Evolutionary conservation across 176 grass and related monocot species (phyloP).

Genomic region (Urochloa ruziziensis): DNA sequence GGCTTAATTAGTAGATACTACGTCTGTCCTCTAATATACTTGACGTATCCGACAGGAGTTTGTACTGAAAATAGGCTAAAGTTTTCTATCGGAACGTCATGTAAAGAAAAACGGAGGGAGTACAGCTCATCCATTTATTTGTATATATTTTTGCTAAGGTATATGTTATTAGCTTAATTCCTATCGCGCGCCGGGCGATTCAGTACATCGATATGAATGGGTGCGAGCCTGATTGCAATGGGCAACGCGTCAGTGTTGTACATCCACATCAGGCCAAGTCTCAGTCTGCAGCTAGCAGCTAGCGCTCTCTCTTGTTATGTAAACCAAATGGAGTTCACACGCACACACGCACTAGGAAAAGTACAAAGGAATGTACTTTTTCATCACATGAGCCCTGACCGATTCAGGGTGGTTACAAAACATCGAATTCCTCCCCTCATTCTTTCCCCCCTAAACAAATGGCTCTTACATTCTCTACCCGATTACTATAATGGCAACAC

Average conservation of each 20-base stretch:
- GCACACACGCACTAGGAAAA: not conserved
- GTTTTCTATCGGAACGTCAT: too few relatives aligned
- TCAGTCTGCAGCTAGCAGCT: not conserved
- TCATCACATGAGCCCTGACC: conserved; percentile 43
- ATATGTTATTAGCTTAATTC: too few relatives aligned
- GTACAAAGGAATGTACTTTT: conserved; percentile 55
- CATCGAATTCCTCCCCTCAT: conserved; percentile 41
- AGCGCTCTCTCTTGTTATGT: not conserved
- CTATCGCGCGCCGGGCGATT: too few relatives aligned
- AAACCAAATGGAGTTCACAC: conserved; percentile 13
- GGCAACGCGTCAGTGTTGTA: not conserved
- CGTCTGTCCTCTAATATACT: too few relatives aligned
- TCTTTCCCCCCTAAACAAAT: conserved; percentile 34
- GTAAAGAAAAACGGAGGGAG: too few relatives aligned
- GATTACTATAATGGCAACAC: not conserved
- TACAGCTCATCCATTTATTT: too few relatives aligned
- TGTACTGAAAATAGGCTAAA: too few relatives aligned
- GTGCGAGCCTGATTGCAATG: not conserved
- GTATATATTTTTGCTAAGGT: too few relatives aligned
- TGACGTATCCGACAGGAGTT: too few relatives aligned
- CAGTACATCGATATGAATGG: not conserved
- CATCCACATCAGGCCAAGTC: conserved; percentile 18
- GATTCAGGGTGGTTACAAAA: conserved; percentile 27
- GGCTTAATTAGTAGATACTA: not conserved
- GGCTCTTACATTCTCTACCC: conserved; percentile 18